Evolutionary conservation across 768 basidiomycete species (phyloP), one percentile per base, ranked within the genome.

Genomic region (Boletus sp.): DNA sequence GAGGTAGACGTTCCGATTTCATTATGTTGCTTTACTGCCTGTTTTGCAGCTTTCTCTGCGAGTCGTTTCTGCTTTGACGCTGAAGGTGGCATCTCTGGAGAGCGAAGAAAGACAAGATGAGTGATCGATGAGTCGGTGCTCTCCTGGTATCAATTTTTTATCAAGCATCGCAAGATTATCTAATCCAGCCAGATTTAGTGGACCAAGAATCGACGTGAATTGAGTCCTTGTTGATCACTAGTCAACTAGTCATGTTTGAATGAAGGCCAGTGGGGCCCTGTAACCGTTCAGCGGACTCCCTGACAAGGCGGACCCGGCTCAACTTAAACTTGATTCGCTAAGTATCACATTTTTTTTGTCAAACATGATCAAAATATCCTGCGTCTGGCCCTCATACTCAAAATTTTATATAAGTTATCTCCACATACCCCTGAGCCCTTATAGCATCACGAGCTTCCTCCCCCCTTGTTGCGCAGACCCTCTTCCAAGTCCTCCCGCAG

Each of bases 51-150:
- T 75, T 97, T 97, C 74, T 96, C 95, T 59, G 92, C 94, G 55
- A 97, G 83, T 47, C 96, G 86, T 74, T 98, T 98, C 74, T 94
- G 92, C 71, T 92, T 92, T 47, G 90, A 90, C 28, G 87, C 80
- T 51, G 90, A 92, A 46, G 90, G 89, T 0, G 90, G 66, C 88
- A 89, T 89, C 63, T 58, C 75, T 59, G 46, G 65, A 57, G 20
- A 47, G 35, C 11, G 48, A 50, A 30, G 36, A 44, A 60, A 56
- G 58, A 41, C 42, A n/a, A 57, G 57, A 62, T 55, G 57, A 55
- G 30, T 50, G 58, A 72, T 72, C 72, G 68, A 73, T 73, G 59
- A n/a, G n/a, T 59, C 12, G 12, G 17, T 35, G 33, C 37, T 36
- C 60, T 54, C 51, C 44, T 55, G 45, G 47, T 53, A 51, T 62